Conservation (phyloP, 306 rosid genomes). For the Sphenostylis stenocarpa region DNA sequence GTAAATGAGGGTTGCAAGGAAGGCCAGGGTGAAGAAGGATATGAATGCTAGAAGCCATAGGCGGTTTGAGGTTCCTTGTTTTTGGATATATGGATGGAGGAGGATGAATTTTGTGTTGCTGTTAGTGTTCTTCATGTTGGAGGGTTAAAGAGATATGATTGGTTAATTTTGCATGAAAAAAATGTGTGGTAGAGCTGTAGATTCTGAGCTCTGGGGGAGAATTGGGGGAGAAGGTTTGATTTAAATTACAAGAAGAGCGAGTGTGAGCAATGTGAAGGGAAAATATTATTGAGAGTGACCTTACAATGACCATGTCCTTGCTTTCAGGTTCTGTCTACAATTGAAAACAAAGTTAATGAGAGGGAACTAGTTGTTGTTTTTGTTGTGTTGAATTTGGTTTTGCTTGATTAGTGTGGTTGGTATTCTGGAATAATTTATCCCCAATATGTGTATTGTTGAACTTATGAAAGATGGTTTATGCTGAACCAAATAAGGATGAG, state of each 20-base stretch:
- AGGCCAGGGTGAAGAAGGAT: slow-evolving; percentile 80
- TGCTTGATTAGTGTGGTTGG: not conserved
- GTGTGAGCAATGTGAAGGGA: slow-evolving; percentile 32
- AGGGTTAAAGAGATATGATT: no score
- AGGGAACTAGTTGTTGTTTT: not conserved
- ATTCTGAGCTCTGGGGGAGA: slow-evolving; percentile 17
- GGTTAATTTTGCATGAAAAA: not conserved
- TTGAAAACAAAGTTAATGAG: slow-evolving; percentile 7
- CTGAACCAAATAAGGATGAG: not conserved
- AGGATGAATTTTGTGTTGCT: slow-evolving; percentile 73
- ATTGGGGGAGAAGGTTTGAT: slow-evolving; percentile 37
- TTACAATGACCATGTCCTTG: slow-evolving; percentile 35
- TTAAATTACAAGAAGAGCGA: slow-evolving; percentile 39
- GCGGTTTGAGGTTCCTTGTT: slow-evolving; percentile 75
- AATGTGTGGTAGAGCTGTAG: not conserved
- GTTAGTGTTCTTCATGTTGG: slow-evolving; percentile 60
- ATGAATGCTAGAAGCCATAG: slow-evolving; percentile 72
- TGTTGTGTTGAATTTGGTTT: slow-evolving; percentile 1
- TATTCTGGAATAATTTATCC: not conserved
- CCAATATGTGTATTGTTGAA: not conserved
- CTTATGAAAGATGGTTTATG: not conserved
- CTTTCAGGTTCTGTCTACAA: not conserved
- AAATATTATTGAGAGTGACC: slow-evolving; percentile 35
- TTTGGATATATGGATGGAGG: slow-evolving; percentile 83
- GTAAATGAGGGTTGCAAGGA: slow-evolving; percentile 76